Percentiles rank a stretch among this genome's conserved stretches.
Conservation (phyloP, 805 yeast genomes). For the Isabelozyma pseudorhagii region DNA sequence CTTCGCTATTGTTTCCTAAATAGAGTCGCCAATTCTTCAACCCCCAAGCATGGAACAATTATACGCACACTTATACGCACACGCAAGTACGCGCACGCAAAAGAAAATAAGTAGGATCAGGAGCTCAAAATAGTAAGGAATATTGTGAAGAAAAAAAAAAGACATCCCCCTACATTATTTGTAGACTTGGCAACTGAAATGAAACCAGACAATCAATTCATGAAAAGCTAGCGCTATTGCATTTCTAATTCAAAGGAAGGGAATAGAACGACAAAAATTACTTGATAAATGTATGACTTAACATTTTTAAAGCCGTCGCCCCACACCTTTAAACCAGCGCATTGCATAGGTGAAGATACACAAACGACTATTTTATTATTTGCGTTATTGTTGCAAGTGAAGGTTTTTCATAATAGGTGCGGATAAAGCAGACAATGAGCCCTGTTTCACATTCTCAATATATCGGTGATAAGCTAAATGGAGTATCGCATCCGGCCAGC, state of each 20-base stretch:
- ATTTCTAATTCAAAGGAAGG: background rate
- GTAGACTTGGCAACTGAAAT: background rate
- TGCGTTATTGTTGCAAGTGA: no score
- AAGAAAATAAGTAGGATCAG: background rate
- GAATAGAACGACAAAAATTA: background rate
- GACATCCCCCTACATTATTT: no score
- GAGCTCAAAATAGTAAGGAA: background rate
- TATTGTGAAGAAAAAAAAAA: no score
- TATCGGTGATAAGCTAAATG: no score
- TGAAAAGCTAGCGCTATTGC: background rate
- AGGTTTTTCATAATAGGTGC: no score
- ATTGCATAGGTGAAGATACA: no score
- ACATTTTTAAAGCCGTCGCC: no score
- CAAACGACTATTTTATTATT: no score
- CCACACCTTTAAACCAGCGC: no score
- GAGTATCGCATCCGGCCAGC: no score
- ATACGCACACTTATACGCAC: background rate
- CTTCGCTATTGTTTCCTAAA: background rate
- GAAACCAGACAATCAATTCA: background rate
- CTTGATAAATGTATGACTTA: background rate
- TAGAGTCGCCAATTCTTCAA: background rate
- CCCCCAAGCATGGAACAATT: background rate
- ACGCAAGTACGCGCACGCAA: background rate
- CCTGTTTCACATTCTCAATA: no score
- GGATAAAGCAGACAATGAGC: no score